Evolutionary conservation across 305 asterid genomes (phyloP).

Genomic region (Fraxinus albicans): DNA sequence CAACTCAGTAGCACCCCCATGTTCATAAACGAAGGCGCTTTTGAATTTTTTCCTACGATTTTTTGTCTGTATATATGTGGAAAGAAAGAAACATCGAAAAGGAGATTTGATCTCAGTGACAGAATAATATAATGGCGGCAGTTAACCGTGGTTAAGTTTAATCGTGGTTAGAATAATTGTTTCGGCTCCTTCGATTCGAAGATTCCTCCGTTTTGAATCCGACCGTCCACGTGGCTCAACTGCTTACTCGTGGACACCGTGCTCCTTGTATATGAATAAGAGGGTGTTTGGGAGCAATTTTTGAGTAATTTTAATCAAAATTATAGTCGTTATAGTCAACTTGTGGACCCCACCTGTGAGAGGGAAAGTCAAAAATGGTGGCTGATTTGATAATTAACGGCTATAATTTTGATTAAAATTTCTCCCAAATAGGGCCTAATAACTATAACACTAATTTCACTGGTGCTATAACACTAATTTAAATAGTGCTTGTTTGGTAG

Average conservation of each 20-base stretch:
- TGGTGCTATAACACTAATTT: too few relatives aligned
- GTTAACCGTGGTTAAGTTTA: conserved; percentile 26
- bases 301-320: too few relatives aligned
- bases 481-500: too few relatives aligned
- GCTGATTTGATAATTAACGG: too few relatives aligned
- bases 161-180: background rate
- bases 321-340: too few relatives aligned
- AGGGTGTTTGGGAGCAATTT: too few relatives aligned
- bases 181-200: conserved; percentile 12
- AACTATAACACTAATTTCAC: too few relatives aligned
- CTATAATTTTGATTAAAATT: too few relatives aligned
- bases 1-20: conserved; percentile 31
- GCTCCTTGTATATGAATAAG: too few relatives aligned
- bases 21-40: conserved; percentile 52
- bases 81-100: conserved; percentile 34
- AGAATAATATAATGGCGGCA: conserved; percentile 35
- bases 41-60: conserved; percentile 3
- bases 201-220: conserved; percentile 20
- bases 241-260: conserved; percentile 38
- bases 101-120: conserved; percentile 37
- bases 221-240: conserved; percentile 57
- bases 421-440: too few relatives aligned
- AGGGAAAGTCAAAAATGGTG: too few relatives aligned
- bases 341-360: too few relatives aligned
- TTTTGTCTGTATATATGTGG: conserved; percentile 23